phyloP scores from a whole-genome alignment of 257 asterid genomes.

The Perilla frutescens region DNA sequence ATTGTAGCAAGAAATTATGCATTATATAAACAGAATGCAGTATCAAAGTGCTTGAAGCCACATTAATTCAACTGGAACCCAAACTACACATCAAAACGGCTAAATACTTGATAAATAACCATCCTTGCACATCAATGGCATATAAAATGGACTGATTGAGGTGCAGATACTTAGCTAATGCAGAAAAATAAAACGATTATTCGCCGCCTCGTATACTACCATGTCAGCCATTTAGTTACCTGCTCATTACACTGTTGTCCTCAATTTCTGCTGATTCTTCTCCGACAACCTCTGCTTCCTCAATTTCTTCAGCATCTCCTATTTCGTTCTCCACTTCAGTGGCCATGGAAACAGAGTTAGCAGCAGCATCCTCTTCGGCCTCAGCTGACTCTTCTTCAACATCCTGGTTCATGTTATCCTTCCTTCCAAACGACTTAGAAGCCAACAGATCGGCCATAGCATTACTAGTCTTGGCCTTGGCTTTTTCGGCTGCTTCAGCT shows the following conservation, averaged over 20 bases:
- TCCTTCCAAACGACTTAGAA: slow-evolving; percentile 63
- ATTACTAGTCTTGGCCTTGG: slow-evolving; percentile 70
- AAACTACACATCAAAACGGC: slow-evolving; percentile 18
- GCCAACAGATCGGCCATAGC: slow-evolving; percentile 77
- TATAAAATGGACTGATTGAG: not conserved
- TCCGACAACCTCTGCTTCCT: slow-evolving; percentile 20
- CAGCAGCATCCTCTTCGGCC: slow-evolving; percentile 37
- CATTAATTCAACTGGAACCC: not conserved
- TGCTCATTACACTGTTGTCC: slow-evolving; percentile 37
- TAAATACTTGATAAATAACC: not conserved
- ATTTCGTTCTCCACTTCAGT: slow-evolving; percentile 28
- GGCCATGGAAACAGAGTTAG: slow-evolving; percentile 13
- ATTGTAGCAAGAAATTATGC: not conserved
- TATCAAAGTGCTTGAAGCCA: slow-evolving; percentile 22
- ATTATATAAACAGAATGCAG: not conserved
- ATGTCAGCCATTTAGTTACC: slow-evolving; percentile 41
- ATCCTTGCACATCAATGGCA: slow-evolving; percentile 34
- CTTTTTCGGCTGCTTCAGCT: slow-evolving; percentile 78
- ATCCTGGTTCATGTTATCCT: slow-evolving; percentile 39
- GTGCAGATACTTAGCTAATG: not conserved
- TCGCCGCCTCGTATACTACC: slow-evolving; percentile 22
- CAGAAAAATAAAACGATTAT: slow-evolving; percentile 10
- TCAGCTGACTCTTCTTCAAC: slow-evolving; percentile 41
- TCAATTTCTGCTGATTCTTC: slow-evolving; percentile 46
- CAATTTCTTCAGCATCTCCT: slow-evolving; percentile 39